These are phyloP conservation scores for Hymenoscyphus occultus DNA, from an alignment of 2,329 filamentous ascomycete species.

Conservation along the genomic window DNA sequence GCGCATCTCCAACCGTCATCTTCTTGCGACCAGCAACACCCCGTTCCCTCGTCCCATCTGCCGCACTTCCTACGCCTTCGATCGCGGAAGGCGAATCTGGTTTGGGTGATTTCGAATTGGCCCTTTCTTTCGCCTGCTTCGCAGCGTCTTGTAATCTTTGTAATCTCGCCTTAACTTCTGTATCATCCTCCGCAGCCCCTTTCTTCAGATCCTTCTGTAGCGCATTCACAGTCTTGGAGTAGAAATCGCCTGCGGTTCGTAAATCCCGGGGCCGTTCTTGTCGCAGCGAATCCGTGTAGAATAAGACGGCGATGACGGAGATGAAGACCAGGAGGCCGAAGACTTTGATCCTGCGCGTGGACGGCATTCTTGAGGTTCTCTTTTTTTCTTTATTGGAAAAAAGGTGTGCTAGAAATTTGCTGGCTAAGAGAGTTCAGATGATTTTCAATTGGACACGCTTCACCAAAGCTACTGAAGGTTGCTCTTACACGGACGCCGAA, in stretches of 20 bases:
- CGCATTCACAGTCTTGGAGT: conserved; percentile 57
- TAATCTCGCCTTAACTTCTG: conserved; percentile 53
- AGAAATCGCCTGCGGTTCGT: conserved; percentile 54
- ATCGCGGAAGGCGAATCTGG: conserved; percentile 57
- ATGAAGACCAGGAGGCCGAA: conserved; percentile 63
- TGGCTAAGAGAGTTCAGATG: neutral
- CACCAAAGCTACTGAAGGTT: neutral
- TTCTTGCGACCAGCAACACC: conserved; percentile 53
- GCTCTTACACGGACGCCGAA: neutral
- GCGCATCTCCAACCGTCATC: conserved; percentile 32
- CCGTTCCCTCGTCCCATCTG: conserved; percentile 34
- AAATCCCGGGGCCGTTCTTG: conserved; percentile 43
- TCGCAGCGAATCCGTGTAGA: conserved; percentile 64
- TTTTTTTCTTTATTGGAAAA: conserved; percentile 10
- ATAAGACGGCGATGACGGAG: conserved; percentile 65
- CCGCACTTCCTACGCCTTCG: conserved; percentile 43
- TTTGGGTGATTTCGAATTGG: conserved; percentile 63
- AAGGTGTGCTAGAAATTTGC: conserved; percentile 21
- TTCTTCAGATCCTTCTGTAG: conserved; percentile 37
- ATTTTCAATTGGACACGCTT: neutral
- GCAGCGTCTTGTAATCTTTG: conserved; percentile 66
- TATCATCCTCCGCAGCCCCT: conserved; percentile 44
- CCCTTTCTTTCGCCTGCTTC: conserved; percentile 64
- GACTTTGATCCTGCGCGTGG: conserved; percentile 66
- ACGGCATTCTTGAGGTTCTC: conserved; percentile 53